Percentiles rank a stretch among this genome's conserved stretches.
phyloP scores from a whole-genome alignment of 2,329 filamentous ascomycete species.

The Whalleya microplaca region DNA sequence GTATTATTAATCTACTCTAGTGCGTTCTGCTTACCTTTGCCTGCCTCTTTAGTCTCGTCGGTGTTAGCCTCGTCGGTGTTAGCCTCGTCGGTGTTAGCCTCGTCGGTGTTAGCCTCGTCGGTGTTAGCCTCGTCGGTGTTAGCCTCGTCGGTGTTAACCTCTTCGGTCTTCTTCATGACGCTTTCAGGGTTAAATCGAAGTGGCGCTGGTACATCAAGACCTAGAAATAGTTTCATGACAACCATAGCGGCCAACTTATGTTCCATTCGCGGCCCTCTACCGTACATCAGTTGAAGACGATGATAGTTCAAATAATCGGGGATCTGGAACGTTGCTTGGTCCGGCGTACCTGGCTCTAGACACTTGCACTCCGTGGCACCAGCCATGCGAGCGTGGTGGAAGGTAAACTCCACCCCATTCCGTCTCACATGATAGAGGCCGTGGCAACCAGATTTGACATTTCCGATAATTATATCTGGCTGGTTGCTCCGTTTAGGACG shows the following conservation, averaged over 20 bases:
- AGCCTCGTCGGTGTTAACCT: too few relatives aligned
- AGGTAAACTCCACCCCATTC: slow-evolving; percentile 9
- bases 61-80: too few relatives aligned
- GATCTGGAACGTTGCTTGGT: slow-evolving; percentile 2
- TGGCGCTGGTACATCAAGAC: slow-evolving; percentile 15
- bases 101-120: too few relatives aligned
- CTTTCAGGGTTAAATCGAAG: background rate
- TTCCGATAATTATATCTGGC: slow-evolving; percentile 19
- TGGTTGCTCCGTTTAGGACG: background rate
- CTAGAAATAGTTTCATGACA: slow-evolving; percentile 27
- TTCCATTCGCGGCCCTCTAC: slow-evolving; percentile 12
- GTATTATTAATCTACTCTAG: background rate
- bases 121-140: too few relatives aligned
- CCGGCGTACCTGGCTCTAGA: background rate
- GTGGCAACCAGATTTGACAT: slow-evolving; percentile 13
- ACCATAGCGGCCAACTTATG: slow-evolving; percentile 27
- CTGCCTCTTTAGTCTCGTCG: too few relatives aligned
- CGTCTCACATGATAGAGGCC: slow-evolving; percentile 6
- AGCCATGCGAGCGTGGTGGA: slow-evolving; percentile 10
- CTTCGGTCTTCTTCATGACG: background rate
- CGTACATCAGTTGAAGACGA: slow-evolving; percentile 13
- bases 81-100: too few relatives aligned
- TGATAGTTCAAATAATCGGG: slow-evolving; percentile 7
- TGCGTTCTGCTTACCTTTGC: background rate
- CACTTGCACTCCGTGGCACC: slow-evolving; percentile 3